Evolutionary conservation across 176 grass and related monocot species (phyloP).

Genomic region (Oryza nivara): DNA sequence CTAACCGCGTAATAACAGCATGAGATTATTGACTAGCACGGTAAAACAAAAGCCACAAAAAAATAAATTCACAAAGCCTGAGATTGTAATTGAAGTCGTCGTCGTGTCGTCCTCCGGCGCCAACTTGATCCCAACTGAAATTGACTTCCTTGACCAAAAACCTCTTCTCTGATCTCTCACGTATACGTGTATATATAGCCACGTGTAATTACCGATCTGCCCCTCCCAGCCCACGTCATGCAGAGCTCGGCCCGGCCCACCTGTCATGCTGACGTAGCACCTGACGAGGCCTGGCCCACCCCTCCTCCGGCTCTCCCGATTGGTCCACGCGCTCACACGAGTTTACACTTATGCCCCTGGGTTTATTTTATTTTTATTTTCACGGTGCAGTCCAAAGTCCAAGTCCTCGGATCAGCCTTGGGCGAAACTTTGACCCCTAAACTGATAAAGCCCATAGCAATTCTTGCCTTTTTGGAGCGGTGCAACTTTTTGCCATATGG

Average conservation of each 20-base stretch:
- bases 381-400: constrained; percentile 24
- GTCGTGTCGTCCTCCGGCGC: constrained; percentile 31
- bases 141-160: constrained; percentile 49
- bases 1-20: not conserved
- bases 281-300: constrained; percentile 32
- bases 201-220: constrained; percentile 5
- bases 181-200: not conserved
- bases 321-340: constrained; percentile 12
- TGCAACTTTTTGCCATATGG: constrained; percentile 42
- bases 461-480: not conserved
- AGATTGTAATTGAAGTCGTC: constrained; percentile 6
- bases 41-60: constrained; percentile 18
- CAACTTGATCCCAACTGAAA: constrained; percentile 42
- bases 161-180: not conserved
- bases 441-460: constrained; percentile 36
- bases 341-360: fast-evolving
- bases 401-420: constrained; percentile 40
- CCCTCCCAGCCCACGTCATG: constrained; percentile 7
- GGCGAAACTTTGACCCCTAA: constrained; percentile 37
- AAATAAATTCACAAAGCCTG: constrained; percentile 9
- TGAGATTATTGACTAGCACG: constrained; percentile 37
- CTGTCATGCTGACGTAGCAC: not conserved
- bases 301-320: not conserved
- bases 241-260: not conserved
- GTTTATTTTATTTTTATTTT: not conserved